A percentile compares a stretch with the other conserved stretches of the same genome.
phyloP scores from a whole-genome alignment of 768 basidiomycete genomes.

The Paxillus ammoniavirescens region DNA sequence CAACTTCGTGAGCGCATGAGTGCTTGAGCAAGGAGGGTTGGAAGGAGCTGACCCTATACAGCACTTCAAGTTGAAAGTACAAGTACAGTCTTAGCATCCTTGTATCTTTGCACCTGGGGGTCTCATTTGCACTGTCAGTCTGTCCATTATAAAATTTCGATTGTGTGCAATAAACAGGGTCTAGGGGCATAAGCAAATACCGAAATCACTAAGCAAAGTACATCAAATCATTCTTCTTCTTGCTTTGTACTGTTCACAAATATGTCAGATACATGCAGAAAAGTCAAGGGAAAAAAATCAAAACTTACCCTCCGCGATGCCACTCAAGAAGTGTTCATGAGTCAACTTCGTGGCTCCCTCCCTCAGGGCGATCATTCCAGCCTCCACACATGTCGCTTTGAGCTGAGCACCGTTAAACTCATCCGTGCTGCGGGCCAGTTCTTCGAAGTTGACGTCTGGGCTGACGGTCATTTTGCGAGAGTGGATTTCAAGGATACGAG shows the following conservation, averaged over 20 bases:
- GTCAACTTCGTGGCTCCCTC: slow-evolving; percentile 87
- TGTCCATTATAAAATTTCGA: not conserved
- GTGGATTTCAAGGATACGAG: slow-evolving; percentile 95
- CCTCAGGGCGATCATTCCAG: slow-evolving; percentile 96
- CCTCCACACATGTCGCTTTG: slow-evolving; percentile 98
- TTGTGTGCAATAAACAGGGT: slow-evolving; percentile 8
- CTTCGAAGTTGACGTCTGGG: slow-evolving; percentile 92
- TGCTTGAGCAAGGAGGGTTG: too few species aligned
- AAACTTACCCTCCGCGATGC: slow-evolving; percentile 78
- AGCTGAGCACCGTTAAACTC: slow-evolving; percentile 98
- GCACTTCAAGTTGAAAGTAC: too few species aligned
- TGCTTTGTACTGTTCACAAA: slow-evolving; percentile 79
- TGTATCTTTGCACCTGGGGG: too few species aligned
- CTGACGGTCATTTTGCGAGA: slow-evolving; percentile 92
- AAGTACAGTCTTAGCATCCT: too few species aligned
- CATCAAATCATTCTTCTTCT: slow-evolving; percentile 99
- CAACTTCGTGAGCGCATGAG: too few species aligned
- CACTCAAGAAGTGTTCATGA: slow-evolving; percentile 96
- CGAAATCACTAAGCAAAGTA: slow-evolving; percentile 73
- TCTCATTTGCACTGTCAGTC: not conserved
- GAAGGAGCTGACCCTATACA: too few species aligned
- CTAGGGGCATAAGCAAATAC: not conserved
- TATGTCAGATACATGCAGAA: slow-evolving; percentile 17
- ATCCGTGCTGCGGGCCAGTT: slow-evolving; percentile 93
- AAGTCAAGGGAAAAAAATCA: not conserved